A percentile compares a stretch with the other conserved stretches of the same genome.
Conservation (phyloP, 169 alveolate genomes). For the Plasmodium gonderi region DNA sequence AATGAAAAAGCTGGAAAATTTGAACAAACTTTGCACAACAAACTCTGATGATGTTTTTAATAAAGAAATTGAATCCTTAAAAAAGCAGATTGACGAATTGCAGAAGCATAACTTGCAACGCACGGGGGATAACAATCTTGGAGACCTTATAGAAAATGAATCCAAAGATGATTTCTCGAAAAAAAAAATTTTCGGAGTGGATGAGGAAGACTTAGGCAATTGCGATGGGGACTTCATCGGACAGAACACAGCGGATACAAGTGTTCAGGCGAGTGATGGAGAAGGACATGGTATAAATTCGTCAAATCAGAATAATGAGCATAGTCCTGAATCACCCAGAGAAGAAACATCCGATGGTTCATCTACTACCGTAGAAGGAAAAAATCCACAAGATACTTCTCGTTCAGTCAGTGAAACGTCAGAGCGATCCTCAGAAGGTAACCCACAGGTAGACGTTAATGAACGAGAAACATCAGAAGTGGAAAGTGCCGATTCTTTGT, state of each 20-base stretch:
- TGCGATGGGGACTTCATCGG: neutral
- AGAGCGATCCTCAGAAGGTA: too few species aligned
- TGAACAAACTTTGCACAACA: neutral
- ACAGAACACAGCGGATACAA: neutral
- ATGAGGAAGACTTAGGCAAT: neutral
- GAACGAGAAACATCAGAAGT: neutral
- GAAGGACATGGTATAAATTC: too few species aligned
- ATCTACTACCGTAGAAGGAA: too few species aligned
- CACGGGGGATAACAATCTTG: neutral
- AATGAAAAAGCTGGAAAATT: conserved; percentile 2
- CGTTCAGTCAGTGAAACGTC: too few species aligned
- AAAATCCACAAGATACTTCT: too few species aligned
- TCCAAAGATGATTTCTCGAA: neutral
- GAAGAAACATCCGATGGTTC: too few species aligned
- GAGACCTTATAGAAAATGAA: neutral
- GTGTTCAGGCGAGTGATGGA: too few species aligned
- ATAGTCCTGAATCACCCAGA: too few species aligned
- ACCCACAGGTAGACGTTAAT: neutral
- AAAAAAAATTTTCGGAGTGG: neutral
- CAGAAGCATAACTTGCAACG: neutral
- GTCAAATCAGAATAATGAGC: too few species aligned
- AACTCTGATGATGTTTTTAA: neutral
- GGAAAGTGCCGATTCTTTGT: too few species aligned
- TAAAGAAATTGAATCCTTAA: neutral
- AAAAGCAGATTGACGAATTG: conserved; percentile 7